Base-by-base conservation (phyloP, 192 early-diverging fungal species). In the Podila verticillata region DNA sequence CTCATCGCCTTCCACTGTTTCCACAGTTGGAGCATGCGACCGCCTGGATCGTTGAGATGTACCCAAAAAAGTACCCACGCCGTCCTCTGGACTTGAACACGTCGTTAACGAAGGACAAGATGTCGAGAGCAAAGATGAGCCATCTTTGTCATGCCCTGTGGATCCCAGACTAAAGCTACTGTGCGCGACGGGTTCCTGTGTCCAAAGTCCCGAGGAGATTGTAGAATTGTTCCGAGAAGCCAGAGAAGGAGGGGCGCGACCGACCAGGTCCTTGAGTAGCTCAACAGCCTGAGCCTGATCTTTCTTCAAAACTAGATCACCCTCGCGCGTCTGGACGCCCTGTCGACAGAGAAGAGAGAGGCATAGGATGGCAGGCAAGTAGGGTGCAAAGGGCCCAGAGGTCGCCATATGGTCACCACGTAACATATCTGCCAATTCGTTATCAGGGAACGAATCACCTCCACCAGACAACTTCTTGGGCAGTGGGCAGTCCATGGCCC, bases 311-410 rank as follows among this genome's bases (percentile, higher is more conserved):
- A 77, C 60, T 24, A 70, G 48, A 35, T 31, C 35, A 9, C 68
- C 74, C 3, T 70, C 63, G 19, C 63, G 54, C 1, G 63, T 64
- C 58, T 77, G 66, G 13, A 77, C 67, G 17, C 74, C 74, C 34
- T 77, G 74, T 61, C 74, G 67, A 44, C 74, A 77, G 2, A 77
- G 32, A 5, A 77, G 28, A 3, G 74, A 62, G 8, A 77, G 63
- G 61, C 74, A 77, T 2, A 77, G 34, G 24, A 77, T 70, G 22
- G 74, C 67, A 26, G 74, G 74, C 7, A 77, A 57, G 32, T 77
- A 77, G 9, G 67, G 67, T 7, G 59, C 67, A 56, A 77, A 77
- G 3, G 74, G 68, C 0, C 74, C 74, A 19, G 32, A 31, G 24
- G 36, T 12, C 24, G 56, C 56, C 34, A 7, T 32, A 22, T 36